Evolutionary conservation across 768 basidiomycete species (phyloP).

Genomic region (Boletus vermiculosoides): DNA sequence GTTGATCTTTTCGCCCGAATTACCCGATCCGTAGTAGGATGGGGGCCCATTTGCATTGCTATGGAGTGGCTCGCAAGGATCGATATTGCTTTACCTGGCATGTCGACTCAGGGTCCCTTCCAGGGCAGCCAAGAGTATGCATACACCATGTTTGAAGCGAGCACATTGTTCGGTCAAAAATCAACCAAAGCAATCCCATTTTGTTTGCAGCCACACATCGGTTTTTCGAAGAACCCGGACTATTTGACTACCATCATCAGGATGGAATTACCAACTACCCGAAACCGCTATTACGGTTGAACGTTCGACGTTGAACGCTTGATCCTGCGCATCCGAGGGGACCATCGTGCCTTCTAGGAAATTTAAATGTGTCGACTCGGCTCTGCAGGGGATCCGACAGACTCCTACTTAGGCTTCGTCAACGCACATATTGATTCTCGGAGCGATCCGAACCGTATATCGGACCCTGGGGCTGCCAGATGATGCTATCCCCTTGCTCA

Average conservation of each 20-base stretch:
- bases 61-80: neutral
- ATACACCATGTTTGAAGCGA: neutral
- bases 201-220: neutral
- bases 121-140: neutral
- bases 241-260: neutral
- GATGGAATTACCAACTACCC: neutral
- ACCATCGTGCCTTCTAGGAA: constrained; percentile 5
- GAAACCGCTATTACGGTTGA: neutral
- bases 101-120: neutral
- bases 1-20: neutral
- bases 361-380: neutral
- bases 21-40: neutral
- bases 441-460: neutral
- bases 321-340: constrained; percentile 18
- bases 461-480: neutral
- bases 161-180: neutral
- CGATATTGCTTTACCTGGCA: neutral
- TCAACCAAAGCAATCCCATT: neutral
- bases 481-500: neutral
- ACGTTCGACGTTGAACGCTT: too few relatives aligned
- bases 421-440: constrained; percentile 16
- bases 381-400: constrained; percentile 18
- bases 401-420: neutral
- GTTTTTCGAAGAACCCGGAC: neutral
- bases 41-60: neutral